Base-by-base conservation (phyloP, 2,329 filamentous ascomycete genomes). In the Ophiobolus disseminans region DNA sequence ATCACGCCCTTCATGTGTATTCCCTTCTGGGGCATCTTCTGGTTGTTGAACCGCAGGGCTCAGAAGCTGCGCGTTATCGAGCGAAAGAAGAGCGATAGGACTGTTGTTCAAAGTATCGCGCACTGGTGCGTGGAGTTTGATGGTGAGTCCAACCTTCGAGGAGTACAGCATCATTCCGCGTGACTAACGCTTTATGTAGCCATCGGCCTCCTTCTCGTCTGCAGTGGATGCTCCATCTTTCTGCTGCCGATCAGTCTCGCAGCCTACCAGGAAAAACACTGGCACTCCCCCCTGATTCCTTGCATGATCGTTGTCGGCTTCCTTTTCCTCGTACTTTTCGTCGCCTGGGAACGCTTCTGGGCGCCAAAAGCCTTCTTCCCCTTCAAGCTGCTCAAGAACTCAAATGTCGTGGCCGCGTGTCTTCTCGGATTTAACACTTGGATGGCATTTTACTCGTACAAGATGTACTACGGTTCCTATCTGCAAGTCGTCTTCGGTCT, bases 231-330 rank as follows among this genome's bases (percentile, higher is more conserved):
- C 50, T 76, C 81, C 0, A 70, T 89, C 13, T 82, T 91, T 60
- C 75, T 91, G 14, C 80, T 91, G 5, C 85, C 88, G 0, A 84
- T 91, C 67, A 85, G 78, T 19, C 76, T 91, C 14, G 61, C 59
- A 42, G 58, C 62, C 13, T 60, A 54, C 25, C 50, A 39, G 58
- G 58, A 36, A 41, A 46, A 60, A 36, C 23, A 50, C 48, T 76
- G 74, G 72, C 40, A 41, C 2, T 62, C 69, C 4, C 48, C 61
- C 2, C 56, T 64, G 45, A 70, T 78, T 42, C 71, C 76, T 45
- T 60, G 57, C 55, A 70, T 75, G 63, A 56, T 75, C 14, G 55
- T 74, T 17, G 40, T 73, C 22, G 73, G 73, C 5, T 35, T 69
- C 30, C 16, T 68, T 6, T 50, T 67, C 6, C 47, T 77, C 16